Evolutionary conservation across 2,329 filamentous ascomycete genomes (phyloP).

Genomic region (Samsoniella hepiali): DNA sequence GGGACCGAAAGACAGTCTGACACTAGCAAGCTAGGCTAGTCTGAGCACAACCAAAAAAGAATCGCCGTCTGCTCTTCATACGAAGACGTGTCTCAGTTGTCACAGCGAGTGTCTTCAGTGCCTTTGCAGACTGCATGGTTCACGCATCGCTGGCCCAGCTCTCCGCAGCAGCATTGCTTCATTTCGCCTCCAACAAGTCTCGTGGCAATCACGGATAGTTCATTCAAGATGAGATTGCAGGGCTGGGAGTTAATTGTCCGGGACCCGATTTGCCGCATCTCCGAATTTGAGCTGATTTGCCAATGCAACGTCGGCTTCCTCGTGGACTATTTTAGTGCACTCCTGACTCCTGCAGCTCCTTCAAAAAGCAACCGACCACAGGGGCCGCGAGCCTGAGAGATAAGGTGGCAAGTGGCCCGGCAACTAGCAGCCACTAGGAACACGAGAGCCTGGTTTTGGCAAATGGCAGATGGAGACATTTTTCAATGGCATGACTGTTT

Average conservation of each 20-base stretch:
- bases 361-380: neutral
- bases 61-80: neutral
- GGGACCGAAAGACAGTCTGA: neutral
- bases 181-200: neutral
- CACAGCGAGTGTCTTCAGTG: neutral
- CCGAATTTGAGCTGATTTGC: conserved; percentile 5
- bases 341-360: conserved; percentile 6
- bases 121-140: neutral
- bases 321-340: neutral
- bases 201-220: conserved; percentile 1
- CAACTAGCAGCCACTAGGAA: neutral
- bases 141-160: neutral
- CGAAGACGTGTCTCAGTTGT: neutral
- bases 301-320: conserved; percentile 8
- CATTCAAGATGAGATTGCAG: conserved; percentile 7
- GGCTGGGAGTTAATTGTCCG: conserved; percentile 10
- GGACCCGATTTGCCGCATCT: conserved; percentile 15
- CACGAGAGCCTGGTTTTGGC: conserved; percentile 1
- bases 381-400: neutral
- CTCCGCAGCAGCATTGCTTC: neutral
- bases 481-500: neutral
- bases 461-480: neutral
- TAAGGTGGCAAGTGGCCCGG: conserved; percentile 4
- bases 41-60: neutral
- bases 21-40: neutral